Conservation (phyloP, 1,284 basidiomycete species). For the Ganoderma multipileum region DNA sequence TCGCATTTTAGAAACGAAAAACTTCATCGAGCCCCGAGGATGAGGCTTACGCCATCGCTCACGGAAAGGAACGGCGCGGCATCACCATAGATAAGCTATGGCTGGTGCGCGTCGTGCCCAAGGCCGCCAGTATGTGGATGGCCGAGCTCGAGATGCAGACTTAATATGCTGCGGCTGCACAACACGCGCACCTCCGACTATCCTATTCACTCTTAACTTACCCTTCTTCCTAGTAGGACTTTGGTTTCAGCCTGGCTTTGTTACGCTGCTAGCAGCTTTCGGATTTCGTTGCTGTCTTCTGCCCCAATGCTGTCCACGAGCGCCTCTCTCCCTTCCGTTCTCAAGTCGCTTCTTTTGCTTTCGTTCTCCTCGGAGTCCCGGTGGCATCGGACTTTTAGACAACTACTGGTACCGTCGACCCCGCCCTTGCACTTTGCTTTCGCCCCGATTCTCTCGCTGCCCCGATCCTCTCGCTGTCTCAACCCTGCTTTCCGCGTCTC, state of each 20-base stretch:
- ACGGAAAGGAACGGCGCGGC: slow-evolving; percentile 13
- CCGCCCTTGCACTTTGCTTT: not conserved
- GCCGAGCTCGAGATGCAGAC: slow-evolving; percentile 30
- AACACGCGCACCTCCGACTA: not conserved
- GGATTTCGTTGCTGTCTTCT: no score
- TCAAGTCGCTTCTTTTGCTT: not conserved
- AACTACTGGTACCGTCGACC: slow-evolving; percentile 1
- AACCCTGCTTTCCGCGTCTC: not conserved
- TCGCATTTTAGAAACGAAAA: slow-evolving; percentile 15
- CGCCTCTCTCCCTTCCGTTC: not conserved
- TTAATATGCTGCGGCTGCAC: not conserved
- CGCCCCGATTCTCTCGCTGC: not conserved
- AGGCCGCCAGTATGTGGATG: slow-evolving; percentile 29
- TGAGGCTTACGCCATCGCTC: slow-evolving; percentile 19
- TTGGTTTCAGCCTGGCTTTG: no score
- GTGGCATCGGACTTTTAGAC: slow-evolving; percentile 5
- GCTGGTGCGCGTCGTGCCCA: slow-evolving; percentile 29
- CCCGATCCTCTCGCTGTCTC: not conserved
- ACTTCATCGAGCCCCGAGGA: slow-evolving; percentile 3
- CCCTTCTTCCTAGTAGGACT: not conserved
- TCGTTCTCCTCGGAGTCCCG: slow-evolving; percentile 1
- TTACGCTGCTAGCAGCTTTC: not conserved
- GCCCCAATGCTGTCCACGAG: not conserved
- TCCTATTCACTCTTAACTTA: slow-evolving; percentile 2
- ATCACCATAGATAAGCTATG: slow-evolving; percentile 29